Base-by-base conservation (phyloP, 495 filamentous ascomycete species). In the Chaetomium tenue region DNA sequence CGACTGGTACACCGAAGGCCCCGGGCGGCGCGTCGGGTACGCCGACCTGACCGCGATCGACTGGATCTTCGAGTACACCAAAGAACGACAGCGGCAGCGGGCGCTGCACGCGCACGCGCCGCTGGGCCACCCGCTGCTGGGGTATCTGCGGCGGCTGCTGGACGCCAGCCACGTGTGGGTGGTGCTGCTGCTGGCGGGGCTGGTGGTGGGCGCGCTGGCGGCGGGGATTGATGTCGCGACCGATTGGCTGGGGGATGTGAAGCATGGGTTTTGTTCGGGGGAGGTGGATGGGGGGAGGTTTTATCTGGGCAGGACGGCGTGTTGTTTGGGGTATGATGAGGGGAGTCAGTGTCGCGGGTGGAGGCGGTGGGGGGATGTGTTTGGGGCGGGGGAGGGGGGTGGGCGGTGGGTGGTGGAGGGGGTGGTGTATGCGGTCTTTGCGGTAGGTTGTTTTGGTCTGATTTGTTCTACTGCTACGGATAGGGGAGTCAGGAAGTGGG, bases 31-130 rank as follows among this genome's bases (percentile, higher is more conserved):
- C 70, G 92, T 97, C 28, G 92, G 89, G 57, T 98, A 98, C 76
- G 94, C 96, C 68, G 90, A 98, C 78, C 82, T 97, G 71, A 97
- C 95, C 16, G 94, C 95, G 16, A 98, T 98, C 75, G 94, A 98
- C 78, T 98, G 94, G 94, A 98, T 97, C 69, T 98, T 96, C 72
- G 94, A 98, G 76, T 96, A 98, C 74, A 94, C 92, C 26, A 97
- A 97, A 75, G 94, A 98, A 76, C 84, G 94, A 20, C 91, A 96
- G 74, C 85, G 94, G 48, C 84, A 94, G 67, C 83, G 91, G 11
- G 79, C 89, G 18, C 80, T 98, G 12, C 87, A 85, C 58, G 86
- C 87, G 3, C 86, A 80, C 65, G 11, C 3, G 87, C 81, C 64
- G n/a, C 9, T 13, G 3, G 8, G 33, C 3, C 25, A 37, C 4